A percentile compares a stretch with the other conserved stretches of the same genome.
Evolutionary conservation across 2,329 filamentous ascomycete species (phyloP).

Genomic region (Xylariaceae sp.): DNA sequence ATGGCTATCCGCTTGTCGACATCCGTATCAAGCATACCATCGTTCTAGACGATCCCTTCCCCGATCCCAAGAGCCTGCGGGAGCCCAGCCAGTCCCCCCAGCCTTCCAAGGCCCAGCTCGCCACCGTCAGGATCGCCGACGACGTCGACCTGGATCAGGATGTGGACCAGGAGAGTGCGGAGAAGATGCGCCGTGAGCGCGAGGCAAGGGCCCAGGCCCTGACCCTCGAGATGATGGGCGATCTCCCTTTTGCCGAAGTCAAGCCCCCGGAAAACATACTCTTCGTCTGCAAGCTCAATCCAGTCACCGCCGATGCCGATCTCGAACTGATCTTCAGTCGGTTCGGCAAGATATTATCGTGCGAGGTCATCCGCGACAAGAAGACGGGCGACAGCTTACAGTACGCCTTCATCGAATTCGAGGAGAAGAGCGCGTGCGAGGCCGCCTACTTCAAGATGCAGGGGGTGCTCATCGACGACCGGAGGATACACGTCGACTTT

Average conservation of each 20-base stretch:
- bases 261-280: conserved; percentile 95
- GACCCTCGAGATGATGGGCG: conserved; percentile 95
- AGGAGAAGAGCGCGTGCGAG: conserved; percentile 88
- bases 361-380: conserved; percentile 91
- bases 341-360: conserved; percentile 91
- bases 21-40: conserved; percentile 92
- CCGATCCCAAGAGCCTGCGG: conserved; percentile 70
- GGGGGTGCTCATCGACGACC: conserved; percentile 90
- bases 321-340: conserved; percentile 94
- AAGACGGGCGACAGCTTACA: conserved; percentile 92
- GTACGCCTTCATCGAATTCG: conserved; percentile 97
- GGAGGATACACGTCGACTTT: conserved; percentile 97
- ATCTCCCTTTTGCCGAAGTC: conserved; percentile 94
- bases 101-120: conserved; percentile 78
- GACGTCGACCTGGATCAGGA: conserved; percentile 73
- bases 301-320: conserved; percentile 91
- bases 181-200: conserved; percentile 75
- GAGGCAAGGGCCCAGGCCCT: conserved; percentile 91
- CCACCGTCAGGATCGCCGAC: conserved; percentile 85
- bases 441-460: conserved; percentile 99
- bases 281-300: conserved; percentile 98
- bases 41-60: conserved; percentile 85
- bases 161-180: conserved; percentile 70
- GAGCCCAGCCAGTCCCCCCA: conserved; percentile 76
- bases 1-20: conserved; percentile 83